Evolutionary conservation across 371 early-diverging fungal genomes (phyloP).

Genomic region (Rhizomucor pusillus): DNA sequence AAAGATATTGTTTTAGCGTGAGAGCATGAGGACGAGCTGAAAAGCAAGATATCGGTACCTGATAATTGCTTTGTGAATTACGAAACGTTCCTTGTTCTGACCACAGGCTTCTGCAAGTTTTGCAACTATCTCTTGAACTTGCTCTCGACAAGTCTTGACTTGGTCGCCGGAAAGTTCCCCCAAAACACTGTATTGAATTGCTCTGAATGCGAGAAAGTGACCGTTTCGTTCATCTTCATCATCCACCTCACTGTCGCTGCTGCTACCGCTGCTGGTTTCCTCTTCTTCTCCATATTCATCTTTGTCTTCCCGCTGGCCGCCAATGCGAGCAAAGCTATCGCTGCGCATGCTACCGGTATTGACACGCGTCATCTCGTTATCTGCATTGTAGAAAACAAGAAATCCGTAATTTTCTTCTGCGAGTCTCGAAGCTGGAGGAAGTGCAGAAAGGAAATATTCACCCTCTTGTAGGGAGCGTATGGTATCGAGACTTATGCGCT

Average conservation of each 20-base stretch:
- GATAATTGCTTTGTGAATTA: slow-evolving; percentile 36
- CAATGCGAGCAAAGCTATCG: slow-evolving; percentile 30
- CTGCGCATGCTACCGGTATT: slow-evolving; percentile 64
- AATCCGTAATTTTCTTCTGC: slow-evolving; percentile 62
- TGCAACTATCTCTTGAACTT: slow-evolving; percentile 30
- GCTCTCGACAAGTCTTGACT: slow-evolving; percentile 32
- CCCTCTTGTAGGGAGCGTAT: slow-evolving; percentile 61
- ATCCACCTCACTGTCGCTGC: slow-evolving; percentile 6
- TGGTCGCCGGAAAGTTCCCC: slow-evolving; percentile 38
- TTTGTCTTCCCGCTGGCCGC: slow-evolving; percentile 8
- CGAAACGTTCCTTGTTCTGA: slow-evolving; percentile 16
- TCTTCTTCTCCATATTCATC: not conserved
- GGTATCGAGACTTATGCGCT: slow-evolving; percentile 56
- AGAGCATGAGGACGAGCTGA: not conserved
- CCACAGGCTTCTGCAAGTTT: slow-evolving; percentile 24
- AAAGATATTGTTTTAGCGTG: not conserved
- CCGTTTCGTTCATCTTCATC: slow-evolving; percentile 5
- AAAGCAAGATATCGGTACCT: no score
- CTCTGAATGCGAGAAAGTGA: slow-evolving; percentile 32
- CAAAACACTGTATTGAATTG: slow-evolving; percentile 39
- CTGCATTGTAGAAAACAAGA: slow-evolving; percentile 42
- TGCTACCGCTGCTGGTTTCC: not conserved
- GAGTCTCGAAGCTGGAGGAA: slow-evolving; percentile 34
- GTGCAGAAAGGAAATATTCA: slow-evolving; percentile 50
- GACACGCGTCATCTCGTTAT: slow-evolving; percentile 52